Conservation (phyloP, 139 green algal genomes). For the Micractinium sp. region DNA sequence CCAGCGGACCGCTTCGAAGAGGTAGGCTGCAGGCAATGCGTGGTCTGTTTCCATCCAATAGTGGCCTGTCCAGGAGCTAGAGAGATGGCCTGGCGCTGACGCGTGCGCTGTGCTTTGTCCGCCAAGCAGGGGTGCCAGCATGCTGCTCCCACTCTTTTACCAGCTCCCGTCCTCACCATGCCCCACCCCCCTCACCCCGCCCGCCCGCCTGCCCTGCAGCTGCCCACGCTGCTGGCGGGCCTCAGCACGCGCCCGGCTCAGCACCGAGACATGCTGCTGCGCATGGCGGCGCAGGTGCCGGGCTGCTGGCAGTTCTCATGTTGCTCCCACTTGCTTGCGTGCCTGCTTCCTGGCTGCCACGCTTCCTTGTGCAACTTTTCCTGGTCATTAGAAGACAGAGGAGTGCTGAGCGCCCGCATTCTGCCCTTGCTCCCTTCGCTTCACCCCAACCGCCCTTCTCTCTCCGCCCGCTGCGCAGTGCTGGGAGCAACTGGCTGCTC, state of each 20-base stretch:
- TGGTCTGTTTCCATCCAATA: not conserved
- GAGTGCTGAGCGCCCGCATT: not conserved
- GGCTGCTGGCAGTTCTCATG: not conserved
- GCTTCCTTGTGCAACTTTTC: too few relatives aligned
- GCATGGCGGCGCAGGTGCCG: conserved; percentile 57
- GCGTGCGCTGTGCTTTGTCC: not conserved
- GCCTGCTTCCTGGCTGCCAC: not conserved
- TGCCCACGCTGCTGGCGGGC: conserved; percentile 60
- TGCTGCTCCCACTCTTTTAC: not conserved
- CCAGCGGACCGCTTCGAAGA: conserved; percentile 42
- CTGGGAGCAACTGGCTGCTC: conserved; percentile 10
- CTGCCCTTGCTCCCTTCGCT: not conserved
- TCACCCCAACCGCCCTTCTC: not conserved
- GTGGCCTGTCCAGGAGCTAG: too few relatives aligned
- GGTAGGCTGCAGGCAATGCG: not conserved
- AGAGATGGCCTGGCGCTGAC: not conserved
- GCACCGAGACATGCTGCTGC: conserved; percentile 72
- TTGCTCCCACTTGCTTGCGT: not conserved
- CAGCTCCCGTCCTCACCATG: not conserved
- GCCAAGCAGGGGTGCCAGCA: not conserved
- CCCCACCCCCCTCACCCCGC: not conserved
- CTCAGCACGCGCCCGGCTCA: conserved; percentile 46
- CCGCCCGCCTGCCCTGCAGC: conserved; percentile 44
- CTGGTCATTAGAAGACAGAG: not conserved
- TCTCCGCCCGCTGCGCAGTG: not conserved